A percentile compares a stretch with the other conserved stretches of the same genome.
Conservation (phyloP, 768 basidiomycete genomes). For the Tylopilus cervinicoccineus region DNA sequence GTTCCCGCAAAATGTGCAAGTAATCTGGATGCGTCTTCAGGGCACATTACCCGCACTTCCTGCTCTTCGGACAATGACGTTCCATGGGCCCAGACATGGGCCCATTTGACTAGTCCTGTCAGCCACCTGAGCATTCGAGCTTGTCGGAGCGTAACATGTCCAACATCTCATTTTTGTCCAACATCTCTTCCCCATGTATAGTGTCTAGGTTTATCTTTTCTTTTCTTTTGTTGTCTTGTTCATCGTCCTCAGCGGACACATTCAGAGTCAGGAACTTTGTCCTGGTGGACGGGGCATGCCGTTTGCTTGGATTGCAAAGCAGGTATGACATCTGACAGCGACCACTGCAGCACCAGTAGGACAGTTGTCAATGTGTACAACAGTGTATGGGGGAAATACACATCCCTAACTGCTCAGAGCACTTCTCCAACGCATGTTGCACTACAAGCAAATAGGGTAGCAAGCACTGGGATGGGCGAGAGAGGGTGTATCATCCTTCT, state of each 20-base stretch:
- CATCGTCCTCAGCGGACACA: slow-evolving; percentile 71
- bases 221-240: slow-evolving; percentile 31
- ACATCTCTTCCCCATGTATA: neutral
- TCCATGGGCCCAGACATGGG: slow-evolving; percentile 44
- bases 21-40: slow-evolving; percentile 58
- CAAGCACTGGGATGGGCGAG: slow-evolving; percentile 59
- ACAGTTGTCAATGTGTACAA: slow-evolving; percentile 2
- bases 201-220: neutral
- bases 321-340: slow-evolving; percentile 11
- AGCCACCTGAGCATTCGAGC: slow-evolving; percentile 74
- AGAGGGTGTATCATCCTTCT: slow-evolving; percentile 15
- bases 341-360: slow-evolving; percentile 19
- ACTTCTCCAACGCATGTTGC: slow-evolving; percentile 37
- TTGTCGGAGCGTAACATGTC: slow-evolving; percentile 56
- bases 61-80: slow-evolving; percentile 32
- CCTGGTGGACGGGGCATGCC: slow-evolving; percentile 33
- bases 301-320: slow-evolving; percentile 25
- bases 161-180: slow-evolving; percentile 20
- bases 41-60: slow-evolving; percentile 37
- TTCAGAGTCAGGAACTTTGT: slow-evolving; percentile 63
- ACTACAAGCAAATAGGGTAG: slow-evolving; percentile 34
- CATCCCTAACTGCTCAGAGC: slow-evolving; percentile 40
- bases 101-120: slow-evolving; percentile 61
- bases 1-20: slow-evolving; percentile 49
- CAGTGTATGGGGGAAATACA: slow-evolving; percentile 48